These are phyloP conservation scores for Anthracocystis setariae DNA, from an alignment of 1,284 basidiomycete species.

Conservation along the genomic window DNA sequence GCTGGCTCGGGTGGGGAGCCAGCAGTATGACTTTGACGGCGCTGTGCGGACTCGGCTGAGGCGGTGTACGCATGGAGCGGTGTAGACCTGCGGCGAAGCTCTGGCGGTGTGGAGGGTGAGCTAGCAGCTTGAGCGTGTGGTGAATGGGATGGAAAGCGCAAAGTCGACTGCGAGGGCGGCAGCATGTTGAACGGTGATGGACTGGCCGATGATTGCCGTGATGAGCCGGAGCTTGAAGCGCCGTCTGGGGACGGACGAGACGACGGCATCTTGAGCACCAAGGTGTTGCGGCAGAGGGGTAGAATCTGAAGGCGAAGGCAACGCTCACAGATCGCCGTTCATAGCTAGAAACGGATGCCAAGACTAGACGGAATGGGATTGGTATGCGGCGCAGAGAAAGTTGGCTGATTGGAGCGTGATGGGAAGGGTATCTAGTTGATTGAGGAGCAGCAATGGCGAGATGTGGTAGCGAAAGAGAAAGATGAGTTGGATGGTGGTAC, in stretches of 20 bases:
- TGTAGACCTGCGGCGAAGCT: constrained; percentile 24
- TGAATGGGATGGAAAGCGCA: constrained; percentile 34
- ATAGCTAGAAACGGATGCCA: no score
- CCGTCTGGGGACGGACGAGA: constrained; percentile 21
- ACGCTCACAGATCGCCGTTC: no score
- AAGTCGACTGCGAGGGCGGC: constrained; percentile 30
- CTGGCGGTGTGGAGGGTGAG: constrained; percentile 9
- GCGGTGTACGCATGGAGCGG: constrained; percentile 6
- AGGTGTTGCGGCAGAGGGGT: no score
- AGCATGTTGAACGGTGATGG: constrained; percentile 23
- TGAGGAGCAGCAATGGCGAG: not conserved
- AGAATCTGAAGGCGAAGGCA: no score
- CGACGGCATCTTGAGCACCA: constrained; percentile 4
- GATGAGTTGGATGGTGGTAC: not conserved
- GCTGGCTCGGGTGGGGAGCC: constrained; percentile 7
- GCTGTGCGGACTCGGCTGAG: constrained; percentile 7
- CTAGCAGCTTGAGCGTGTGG: constrained; percentile 4
- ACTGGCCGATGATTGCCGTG: constrained; percentile 3
- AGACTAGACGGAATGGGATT: no score
- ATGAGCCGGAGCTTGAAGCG: constrained; percentile 11
- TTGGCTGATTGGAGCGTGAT: no score
- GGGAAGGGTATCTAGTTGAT: constrained; percentile 2
- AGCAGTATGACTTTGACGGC: constrained; percentile 3
- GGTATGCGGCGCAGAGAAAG: no score
- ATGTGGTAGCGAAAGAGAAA: constrained; percentile 1